Percentiles rank a stretch among this genome's conserved stretches.
Evolutionary conservation across 2,329 filamentous ascomycete species (phyloP).

Genomic region (Xylaria sp.): DNA sequence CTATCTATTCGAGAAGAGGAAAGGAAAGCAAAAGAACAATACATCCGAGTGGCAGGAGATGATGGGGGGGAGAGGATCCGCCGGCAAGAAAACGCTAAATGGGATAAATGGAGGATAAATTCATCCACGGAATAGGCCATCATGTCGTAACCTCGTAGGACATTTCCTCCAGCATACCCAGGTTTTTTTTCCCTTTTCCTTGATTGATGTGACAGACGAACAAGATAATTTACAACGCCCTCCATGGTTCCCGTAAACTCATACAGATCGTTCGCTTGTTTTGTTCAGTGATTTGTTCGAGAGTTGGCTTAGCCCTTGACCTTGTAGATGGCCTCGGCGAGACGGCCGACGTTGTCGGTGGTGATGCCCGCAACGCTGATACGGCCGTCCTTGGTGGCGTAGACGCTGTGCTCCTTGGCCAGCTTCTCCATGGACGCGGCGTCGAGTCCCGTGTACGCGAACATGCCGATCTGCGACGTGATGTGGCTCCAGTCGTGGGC

Average conservation of each 20-base stretch:
- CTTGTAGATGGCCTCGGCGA: constrained; percentile 86
- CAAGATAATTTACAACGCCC: constrained; percentile 20
- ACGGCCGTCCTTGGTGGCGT: constrained; percentile 91
- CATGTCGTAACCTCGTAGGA: background rate
- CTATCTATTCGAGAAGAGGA: constrained; percentile 26
- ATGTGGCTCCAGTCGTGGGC: constrained; percentile 99
- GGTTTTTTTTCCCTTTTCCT: constrained; percentile 1
- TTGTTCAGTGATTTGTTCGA: background rate
- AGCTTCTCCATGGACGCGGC: constrained; percentile 91
- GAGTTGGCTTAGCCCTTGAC: constrained; percentile 69
- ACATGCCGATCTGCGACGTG: constrained; percentile 99
- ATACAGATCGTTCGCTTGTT: constrained; percentile 18
- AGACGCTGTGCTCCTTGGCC: constrained; percentile 96
- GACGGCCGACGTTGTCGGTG: constrained; percentile 78
- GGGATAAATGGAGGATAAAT: background rate
- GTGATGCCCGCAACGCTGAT: constrained; percentile 90
- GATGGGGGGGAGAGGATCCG: background rate
- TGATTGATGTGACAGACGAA: constrained; percentile 8
- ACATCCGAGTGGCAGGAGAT: constrained; percentile 17
- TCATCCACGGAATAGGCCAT: constrained; percentile 8
- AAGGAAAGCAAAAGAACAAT: constrained; percentile 1
- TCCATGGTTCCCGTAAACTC: constrained; percentile 24
- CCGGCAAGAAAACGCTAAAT: constrained; percentile 6
- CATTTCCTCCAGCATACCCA: constrained; percentile 4
- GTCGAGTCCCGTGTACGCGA: constrained; percentile 94